Evolutionary conservation across 2,329 filamentous ascomycete species (phyloP), one percentile per base, ranked within the genome.

Genomic region (Chrysoporthe austroafricana): DNA sequence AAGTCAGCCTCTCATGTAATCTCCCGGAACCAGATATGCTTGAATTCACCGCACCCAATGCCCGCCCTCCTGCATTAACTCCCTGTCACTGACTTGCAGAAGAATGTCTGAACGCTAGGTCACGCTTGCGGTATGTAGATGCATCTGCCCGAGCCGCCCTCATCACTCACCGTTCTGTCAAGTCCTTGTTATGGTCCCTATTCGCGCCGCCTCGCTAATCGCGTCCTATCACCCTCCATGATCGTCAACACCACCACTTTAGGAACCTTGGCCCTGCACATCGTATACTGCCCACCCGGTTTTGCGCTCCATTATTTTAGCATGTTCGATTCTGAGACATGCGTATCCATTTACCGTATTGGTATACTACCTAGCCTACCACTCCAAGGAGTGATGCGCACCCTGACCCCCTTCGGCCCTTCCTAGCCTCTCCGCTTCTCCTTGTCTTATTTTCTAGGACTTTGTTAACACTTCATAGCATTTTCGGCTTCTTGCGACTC

Each of bases 111-210:
- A 8, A 32, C 8, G 21, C 59, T 48, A 50, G 36, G 39, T 58
- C 52, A 58, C 42, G 9, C 42, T 58, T 58, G 26, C 14, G 50
- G 32, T 13, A 48, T 59, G 52, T 48, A 57, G 2, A 57, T 58
- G 62, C 62, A 58, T 48, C 62, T 64, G 54, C 26, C 62, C 62
- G 62, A 59, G 52, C 39, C 32, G 48, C 48, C 62, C 4, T 44
- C 21, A 21, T 43, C 62, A 39, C 21, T 42, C n/a, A 13, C 8
- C 42, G 36, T 26, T 16, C 50, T 16, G 16, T 21, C 21, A 18
- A 44, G 6, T 7, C 16, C n/a, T 14, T 1, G 34, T 26, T 16
- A 39, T 63, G 21, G 61, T 16, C 46, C 46, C 46, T 63, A 16
- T n/a, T 39, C 48, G 21, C 48, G 26, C 21, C 21, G 39, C 6